Conservation (phyloP, 192 early-diverging fungal species). For the Umbelopsis isabellina region DNA sequence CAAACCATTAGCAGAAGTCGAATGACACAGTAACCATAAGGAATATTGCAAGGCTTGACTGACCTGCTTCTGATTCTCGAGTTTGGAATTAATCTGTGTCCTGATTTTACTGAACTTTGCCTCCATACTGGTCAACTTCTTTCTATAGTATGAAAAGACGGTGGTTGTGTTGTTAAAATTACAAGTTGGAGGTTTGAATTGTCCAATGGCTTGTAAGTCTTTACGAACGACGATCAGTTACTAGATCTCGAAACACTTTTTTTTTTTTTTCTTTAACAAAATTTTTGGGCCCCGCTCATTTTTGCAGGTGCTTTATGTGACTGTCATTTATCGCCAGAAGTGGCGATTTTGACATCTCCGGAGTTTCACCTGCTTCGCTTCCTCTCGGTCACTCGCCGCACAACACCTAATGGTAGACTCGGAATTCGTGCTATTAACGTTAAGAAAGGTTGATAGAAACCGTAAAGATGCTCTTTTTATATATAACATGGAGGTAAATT, state of each 20-base stretch:
- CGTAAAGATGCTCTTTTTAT: neutral
- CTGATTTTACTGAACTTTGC: constrained; percentile 63
- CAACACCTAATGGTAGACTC: constrained; percentile 6
- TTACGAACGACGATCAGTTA: too few relatives aligned
- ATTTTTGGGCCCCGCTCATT: constrained; percentile 2
- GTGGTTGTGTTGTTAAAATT: too few relatives aligned
- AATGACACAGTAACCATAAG: too few relatives aligned
- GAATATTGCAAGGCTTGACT: neutral
- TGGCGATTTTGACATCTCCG: neutral
- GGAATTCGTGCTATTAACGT: neutral
- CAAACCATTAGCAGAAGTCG: too few relatives aligned
- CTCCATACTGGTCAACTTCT: constrained; percentile 44
- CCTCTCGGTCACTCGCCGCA: neutral
- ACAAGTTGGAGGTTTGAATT: too few relatives aligned
- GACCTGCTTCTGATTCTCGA: constrained; percentile 83
- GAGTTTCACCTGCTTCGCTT: constrained; percentile 11
- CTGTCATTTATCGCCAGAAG: neutral
- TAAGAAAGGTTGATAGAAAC: neutral
- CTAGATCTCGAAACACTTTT: constrained; percentile 15
- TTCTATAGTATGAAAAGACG: neutral
- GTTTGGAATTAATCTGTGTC: constrained; percentile 73
- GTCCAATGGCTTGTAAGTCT: too few relatives aligned
- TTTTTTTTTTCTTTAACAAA: constrained; percentile 14
- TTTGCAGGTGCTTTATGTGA: neutral
- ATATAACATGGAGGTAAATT: constrained; percentile 13